Evolutionary conservation across 2,329 filamentous ascomycete genomes (phyloP).

Genomic region (Gaeumannomyces sp.): DNA sequence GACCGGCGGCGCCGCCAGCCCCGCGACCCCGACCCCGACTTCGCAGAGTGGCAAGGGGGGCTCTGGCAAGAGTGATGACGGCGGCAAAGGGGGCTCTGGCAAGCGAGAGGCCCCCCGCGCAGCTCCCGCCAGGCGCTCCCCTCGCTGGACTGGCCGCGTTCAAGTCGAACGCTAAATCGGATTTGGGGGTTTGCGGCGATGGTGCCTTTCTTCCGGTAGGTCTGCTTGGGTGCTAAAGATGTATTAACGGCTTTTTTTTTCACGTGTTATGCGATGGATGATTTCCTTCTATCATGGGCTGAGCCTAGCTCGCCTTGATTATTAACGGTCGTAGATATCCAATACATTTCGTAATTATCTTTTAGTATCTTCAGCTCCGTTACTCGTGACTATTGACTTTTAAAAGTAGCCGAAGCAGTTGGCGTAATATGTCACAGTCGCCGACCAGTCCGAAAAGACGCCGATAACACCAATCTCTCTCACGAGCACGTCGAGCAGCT

Average conservation of each 20-base stretch:
- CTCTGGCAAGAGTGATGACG: neutral
- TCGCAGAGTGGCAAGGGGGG: no score
- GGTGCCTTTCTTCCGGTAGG: no score
- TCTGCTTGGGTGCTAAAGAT: no score
- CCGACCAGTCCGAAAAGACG: conserved; percentile 65
- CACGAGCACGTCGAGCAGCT: conserved; percentile 58
- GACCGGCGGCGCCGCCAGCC: neutral
- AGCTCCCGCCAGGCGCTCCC: no score
- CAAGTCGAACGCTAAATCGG: no score
- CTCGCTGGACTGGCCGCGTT: no score
- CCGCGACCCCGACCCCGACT: neutral
- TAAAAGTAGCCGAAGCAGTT: conserved; percentile 51
- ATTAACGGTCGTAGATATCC: neutral
- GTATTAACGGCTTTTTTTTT: no score
- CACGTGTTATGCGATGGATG: no score
- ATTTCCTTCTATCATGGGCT: no score
- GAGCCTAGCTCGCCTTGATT: no score
- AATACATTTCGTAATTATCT: neutral
- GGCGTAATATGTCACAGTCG: conserved; percentile 64
- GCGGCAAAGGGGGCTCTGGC: neutral
- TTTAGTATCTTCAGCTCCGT: neutral
- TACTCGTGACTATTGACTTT: neutral
- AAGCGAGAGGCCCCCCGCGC: no score
- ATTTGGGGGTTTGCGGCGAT: no score
- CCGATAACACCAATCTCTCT: conserved; percentile 53